These are phyloP conservation scores for Prorocentrum cordatum DNA, from an alignment of 169 alveolate species.

Conservation along the genomic window DNA sequence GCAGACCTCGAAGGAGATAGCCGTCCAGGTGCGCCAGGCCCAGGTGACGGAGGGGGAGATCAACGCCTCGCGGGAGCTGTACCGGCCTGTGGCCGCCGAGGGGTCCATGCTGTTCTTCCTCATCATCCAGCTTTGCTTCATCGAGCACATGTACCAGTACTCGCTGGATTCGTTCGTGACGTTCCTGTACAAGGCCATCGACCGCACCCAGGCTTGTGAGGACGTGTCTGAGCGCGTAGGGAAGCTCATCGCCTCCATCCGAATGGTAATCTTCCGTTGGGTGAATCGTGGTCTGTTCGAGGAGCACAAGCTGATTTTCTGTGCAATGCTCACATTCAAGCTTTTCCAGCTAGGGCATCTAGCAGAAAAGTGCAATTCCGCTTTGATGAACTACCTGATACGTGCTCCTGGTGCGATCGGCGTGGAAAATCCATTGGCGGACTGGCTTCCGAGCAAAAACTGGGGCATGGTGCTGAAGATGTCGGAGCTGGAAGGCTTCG, in stretches of 20 bases:
- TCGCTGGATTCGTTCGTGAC: slow-evolving; percentile 89
- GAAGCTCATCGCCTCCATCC: slow-evolving; percentile 83
- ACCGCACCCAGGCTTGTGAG: slow-evolving; percentile 81
- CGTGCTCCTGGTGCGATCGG: slow-evolving; percentile 84
- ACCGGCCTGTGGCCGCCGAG: slow-evolving; percentile 89
- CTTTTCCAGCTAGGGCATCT: slow-evolving; percentile 76
- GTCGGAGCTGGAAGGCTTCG: slow-evolving; percentile 84
- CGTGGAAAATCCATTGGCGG: slow-evolving; percentile 86
- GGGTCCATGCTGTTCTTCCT: slow-evolving; percentile 94
- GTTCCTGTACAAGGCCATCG: slow-evolving; percentile 86
- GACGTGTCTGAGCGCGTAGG: slow-evolving; percentile 79
- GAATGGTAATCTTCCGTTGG: slow-evolving; percentile 90
- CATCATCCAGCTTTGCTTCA: slow-evolving; percentile 86
- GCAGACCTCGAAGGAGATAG: slow-evolving; percentile 85
- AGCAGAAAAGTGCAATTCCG: slow-evolving; percentile 13
- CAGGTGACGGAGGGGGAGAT: slow-evolving; percentile 85
- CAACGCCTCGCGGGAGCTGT: slow-evolving; percentile 89
- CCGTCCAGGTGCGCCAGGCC: slow-evolving; percentile 81
- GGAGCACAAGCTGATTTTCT: slow-evolving; percentile 89
- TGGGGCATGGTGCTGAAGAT: slow-evolving; percentile 88
- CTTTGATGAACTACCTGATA: slow-evolving; percentile 82
- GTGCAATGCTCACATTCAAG: slow-evolving; percentile 87
- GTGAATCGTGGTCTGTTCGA: slow-evolving; percentile 90
- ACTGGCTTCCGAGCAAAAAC: slow-evolving; percentile 88
- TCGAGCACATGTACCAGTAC: slow-evolving; percentile 94